Base-by-base conservation (phyloP, 352 stramenopile genomes). In the Aphanomyces astaci region DNA sequence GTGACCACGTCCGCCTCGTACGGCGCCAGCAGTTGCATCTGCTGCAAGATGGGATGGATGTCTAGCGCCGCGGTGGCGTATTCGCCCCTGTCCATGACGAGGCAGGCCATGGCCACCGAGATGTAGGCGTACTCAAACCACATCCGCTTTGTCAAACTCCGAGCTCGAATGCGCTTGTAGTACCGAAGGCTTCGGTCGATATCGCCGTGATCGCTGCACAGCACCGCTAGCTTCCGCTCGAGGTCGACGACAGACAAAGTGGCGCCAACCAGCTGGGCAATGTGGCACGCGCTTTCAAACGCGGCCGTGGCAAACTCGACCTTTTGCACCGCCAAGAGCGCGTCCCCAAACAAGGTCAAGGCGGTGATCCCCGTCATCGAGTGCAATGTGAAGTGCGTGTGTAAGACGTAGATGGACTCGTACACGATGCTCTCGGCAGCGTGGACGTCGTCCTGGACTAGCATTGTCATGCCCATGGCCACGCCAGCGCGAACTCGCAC, bases 121-220 rank as follows among this genome's bases (percentile, higher is more conserved):
- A 68, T n/a, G 32, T 68, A 68, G 13, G 27, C 33, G 43, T 55
- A 66, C 36, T 66, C 60, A 25, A 66, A 66, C 60, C 36, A 66
- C 10, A 22, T 15, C 13, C 39, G n/a, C 25, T 39, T 9, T 0
- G 43, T 27, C 43, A 55, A 32, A 30, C 60, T 66, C 24, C 60
- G 28, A 9, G 43, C 43, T 7, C 62, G 62, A 59, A 68, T 68
- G 22, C 39, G 36, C 17, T 40, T 19, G 62, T 68, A 68, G 36
- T 48, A 48, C 7, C 19, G 33, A 7, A 59, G 15, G n/a, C 62
- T 57, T 9, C 39, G 62, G 30, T 40, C 62, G 32, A 49, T 25
- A 28, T 68, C 62, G 28, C 32, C 30, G n/a, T 52, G 39, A 3
- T 68, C 62, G 19, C 11, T 27, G 28, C 10, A 57, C 4, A 68